phyloP scores from a whole-genome alignment of 2,329 filamentous ascomycete genomes.

The Fusarium camptoceras region DNA sequence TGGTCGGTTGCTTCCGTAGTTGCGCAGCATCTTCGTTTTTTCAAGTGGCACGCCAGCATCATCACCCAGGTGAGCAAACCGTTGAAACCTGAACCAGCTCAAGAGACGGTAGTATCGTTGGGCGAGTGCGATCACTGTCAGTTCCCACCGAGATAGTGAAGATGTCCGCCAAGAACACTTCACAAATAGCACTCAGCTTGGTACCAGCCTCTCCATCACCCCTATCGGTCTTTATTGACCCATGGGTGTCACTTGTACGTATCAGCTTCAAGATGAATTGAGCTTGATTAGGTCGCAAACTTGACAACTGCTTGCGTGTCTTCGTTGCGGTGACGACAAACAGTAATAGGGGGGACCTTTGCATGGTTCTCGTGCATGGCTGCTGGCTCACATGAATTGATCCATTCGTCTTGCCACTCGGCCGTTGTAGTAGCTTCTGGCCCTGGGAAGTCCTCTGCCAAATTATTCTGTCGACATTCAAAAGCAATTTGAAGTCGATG shows the following conservation, averaged over 20 bases:
- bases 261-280: conserved; percentile 4
- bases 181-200: conserved; percentile 18
- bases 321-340: conserved; percentile 31
- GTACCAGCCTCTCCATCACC: not conserved
- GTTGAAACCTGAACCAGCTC: not conserved
- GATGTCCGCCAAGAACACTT: conserved; percentile 9
- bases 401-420: conserved; percentile 25
- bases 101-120: not conserved
- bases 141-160: conserved; percentile 11
- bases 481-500: conserved; percentile 31
- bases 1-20: conserved; percentile 23
- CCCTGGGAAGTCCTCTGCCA: conserved; percentile 23
- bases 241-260: not conserved
- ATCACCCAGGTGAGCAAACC: not conserved
- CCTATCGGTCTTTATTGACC: not conserved
- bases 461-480: conserved; percentile 31
- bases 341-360: conserved; percentile 39
- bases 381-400: conserved; percentile 52
- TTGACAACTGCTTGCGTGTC: conserved; percentile 29
- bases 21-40: conserved; percentile 9
- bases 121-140: not conserved
- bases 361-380: conserved; percentile 50
- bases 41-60: conserved; percentile 4
- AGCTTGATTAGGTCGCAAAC: conserved; percentile 18
- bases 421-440: conserved; percentile 6